A percentile compares a stretch with the other conserved stretches of the same genome.
Conservation (phyloP, 2,329 filamentous ascomycete genomes). For the Aspergillus nomiae region DNA sequence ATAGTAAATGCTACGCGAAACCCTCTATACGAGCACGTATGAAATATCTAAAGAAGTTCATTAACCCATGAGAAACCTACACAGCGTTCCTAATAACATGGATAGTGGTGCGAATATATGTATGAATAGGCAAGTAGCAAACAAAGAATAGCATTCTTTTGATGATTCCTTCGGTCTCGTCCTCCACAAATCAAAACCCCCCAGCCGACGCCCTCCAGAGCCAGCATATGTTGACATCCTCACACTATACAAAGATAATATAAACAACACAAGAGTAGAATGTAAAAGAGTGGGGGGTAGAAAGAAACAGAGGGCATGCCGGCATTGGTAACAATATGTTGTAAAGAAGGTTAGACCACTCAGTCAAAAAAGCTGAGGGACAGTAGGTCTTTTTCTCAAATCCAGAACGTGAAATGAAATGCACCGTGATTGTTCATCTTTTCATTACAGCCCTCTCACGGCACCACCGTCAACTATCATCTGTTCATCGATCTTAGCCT, state of each 20-base stretch:
- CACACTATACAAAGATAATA: background rate
- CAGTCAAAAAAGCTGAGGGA: background rate
- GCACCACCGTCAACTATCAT: conserved; percentile 62
- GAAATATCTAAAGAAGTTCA: background rate
- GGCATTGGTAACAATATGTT: background rate
- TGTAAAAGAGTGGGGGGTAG: background rate
- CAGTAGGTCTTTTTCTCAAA: background rate
- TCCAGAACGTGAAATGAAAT: background rate
- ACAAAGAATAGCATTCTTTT: background rate
- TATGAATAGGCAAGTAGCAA: background rate
- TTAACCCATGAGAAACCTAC: background rate
- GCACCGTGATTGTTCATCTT: background rate
- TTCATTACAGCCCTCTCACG: conserved; percentile 42
- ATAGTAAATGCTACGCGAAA: background rate
- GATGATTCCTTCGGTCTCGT: background rate
- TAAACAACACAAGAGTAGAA: background rate
- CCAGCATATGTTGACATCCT: background rate
- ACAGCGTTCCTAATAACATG: background rate
- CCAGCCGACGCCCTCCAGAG: background rate
- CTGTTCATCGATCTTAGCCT: conserved; percentile 59
- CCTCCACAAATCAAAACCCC: background rate
- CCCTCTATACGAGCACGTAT: background rate
- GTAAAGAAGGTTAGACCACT: background rate
- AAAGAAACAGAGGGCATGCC: background rate
- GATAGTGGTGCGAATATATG: conserved; percentile 59